phyloP scores from a whole-genome alignment of 2,329 filamentous ascomycete genomes.

The Talaromyces sp. region DNA sequence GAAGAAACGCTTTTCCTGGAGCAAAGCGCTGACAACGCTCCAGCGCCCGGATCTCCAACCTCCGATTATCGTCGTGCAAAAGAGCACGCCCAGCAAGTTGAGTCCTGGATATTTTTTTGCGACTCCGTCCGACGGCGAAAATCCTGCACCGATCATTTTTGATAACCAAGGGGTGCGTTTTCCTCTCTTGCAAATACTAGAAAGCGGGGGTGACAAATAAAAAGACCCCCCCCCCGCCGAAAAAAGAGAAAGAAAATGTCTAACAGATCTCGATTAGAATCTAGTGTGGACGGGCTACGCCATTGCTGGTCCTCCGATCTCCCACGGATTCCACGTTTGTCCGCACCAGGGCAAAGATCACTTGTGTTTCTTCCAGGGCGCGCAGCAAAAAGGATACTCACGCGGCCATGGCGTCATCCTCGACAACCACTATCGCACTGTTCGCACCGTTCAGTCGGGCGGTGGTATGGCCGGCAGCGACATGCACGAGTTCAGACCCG shows the following conservation, averaged over 20 bases:
- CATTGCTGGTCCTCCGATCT: conserved; percentile 43
- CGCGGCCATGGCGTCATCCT: conserved; percentile 50
- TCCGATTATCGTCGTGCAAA: conserved; percentile 28
- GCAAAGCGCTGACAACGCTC: conserved; percentile 15
- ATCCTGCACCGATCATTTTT: conserved; percentile 48
- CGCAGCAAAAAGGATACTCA: conserved; percentile 48
- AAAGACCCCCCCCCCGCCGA: too few relatives aligned
- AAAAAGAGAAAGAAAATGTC: background rate
- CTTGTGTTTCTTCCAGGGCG: conserved; percentile 49
- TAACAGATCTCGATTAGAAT: conserved; percentile 24
- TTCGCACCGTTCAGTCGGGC: conserved; percentile 40
- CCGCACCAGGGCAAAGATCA: conserved; percentile 44
- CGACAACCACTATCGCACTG: conserved; percentile 46
- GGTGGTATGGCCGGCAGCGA: conserved; percentile 41
- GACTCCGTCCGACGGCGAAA: conserved; percentile 44
- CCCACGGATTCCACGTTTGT: conserved; percentile 46
- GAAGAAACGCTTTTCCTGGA: background rate
- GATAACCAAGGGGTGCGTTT: conserved; percentile 42
- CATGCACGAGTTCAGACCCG: conserved; percentile 49
- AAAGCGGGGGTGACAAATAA: background rate
- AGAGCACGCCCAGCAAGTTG: conserved; percentile 24
- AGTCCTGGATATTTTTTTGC: conserved; percentile 48
- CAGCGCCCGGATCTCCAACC: conserved; percentile 37
- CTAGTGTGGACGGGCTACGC: conserved; percentile 49
- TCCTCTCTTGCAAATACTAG: background rate